Conservation (phyloP, 371 early-diverging fungal species). For the Syncephalastrum racemosum region DNA sequence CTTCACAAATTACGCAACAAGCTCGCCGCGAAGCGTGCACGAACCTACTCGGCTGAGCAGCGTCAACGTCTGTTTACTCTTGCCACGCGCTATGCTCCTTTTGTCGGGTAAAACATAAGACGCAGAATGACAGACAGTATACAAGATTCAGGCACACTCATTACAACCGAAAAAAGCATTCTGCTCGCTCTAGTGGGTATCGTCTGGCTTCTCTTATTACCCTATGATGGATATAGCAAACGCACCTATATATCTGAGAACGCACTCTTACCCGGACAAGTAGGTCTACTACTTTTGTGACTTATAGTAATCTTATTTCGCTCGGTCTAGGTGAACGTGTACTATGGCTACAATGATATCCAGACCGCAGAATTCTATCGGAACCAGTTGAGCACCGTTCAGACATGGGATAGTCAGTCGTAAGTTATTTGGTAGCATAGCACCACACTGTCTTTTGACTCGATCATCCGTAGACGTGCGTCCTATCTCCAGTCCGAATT, state of each 20-base stretch:
- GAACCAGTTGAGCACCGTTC: constrained; percentile 23
- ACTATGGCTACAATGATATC: constrained; percentile 53
- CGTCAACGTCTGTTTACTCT: not conserved
- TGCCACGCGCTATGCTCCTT: not conserved
- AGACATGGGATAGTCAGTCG: constrained; percentile 24
- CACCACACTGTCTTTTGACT: not conserved
- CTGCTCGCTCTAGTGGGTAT: constrained; percentile 51
- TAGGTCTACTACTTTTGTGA: constrained; percentile 18
- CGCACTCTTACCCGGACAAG: constrained; percentile 78
- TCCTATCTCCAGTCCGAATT: constrained; percentile 53
- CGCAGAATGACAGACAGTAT: no score
- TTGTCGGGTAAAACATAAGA: no score
- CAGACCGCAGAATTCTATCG: constrained; percentile 53
- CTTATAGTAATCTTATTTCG: not conserved
- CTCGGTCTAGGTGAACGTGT: constrained; percentile 48
- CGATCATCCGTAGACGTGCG: constrained; percentile 40
- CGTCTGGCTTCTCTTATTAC: constrained; percentile 50
- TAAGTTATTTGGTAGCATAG: constrained; percentile 10
- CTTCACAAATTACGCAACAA: no score
- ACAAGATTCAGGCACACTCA: no score
- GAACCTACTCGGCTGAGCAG: not conserved
- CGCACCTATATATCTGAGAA: constrained; percentile 78
- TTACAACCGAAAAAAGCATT: constrained; percentile 30
- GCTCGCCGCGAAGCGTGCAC: no score
- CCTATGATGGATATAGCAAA: constrained; percentile 56